Conservation (phyloP, 2,329 filamentous ascomycete species). For the Kalaharituber pfeilii region DNA sequence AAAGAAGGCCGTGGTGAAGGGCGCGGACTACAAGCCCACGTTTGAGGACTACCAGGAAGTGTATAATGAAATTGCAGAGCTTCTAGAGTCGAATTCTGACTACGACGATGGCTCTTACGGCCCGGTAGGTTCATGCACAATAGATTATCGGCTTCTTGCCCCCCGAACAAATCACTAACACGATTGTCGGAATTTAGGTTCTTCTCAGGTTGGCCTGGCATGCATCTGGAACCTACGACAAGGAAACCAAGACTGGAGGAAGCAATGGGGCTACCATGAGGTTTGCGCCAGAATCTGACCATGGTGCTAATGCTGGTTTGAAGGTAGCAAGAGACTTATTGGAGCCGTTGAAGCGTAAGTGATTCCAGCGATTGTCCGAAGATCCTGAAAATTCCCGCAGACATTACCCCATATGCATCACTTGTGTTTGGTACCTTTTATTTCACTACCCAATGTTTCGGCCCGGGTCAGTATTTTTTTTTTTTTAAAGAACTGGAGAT, state of each 20-base stretch:
- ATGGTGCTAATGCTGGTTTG: conserved; percentile 87
- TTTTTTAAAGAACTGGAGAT: too few species aligned
- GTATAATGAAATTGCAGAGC: conserved; percentile 68
- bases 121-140: conserved; percentile 37
- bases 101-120: conserved; percentile 96
- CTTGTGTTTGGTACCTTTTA: too few species aligned
- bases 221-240: conserved; percentile 79
- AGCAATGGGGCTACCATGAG: conserved; percentile 97
- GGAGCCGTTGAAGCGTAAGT: conserved; percentile 66
- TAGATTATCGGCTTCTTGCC: neutral
- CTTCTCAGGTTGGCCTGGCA: conserved; percentile 88
- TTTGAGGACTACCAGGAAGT: conserved; percentile 88
- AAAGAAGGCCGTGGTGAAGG: conserved; percentile 31
- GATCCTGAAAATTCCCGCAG: neutral
- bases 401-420: conserved; percentile 8
- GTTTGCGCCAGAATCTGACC: conserved; percentile 71
- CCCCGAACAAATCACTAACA: neutral
- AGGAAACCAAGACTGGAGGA: conserved; percentile 70
- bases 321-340: conserved; percentile 78
- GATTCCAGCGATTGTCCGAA: neutral
- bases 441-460: too few species aligned
- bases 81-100: conserved; percentile 73
- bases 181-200: conserved; percentile 29
- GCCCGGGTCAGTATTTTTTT: too few species aligned
- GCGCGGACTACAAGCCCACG: conserved; percentile 48